Conservation (phyloP, 305 asterid genomes). For the Fraxinus baroniana region DNA sequence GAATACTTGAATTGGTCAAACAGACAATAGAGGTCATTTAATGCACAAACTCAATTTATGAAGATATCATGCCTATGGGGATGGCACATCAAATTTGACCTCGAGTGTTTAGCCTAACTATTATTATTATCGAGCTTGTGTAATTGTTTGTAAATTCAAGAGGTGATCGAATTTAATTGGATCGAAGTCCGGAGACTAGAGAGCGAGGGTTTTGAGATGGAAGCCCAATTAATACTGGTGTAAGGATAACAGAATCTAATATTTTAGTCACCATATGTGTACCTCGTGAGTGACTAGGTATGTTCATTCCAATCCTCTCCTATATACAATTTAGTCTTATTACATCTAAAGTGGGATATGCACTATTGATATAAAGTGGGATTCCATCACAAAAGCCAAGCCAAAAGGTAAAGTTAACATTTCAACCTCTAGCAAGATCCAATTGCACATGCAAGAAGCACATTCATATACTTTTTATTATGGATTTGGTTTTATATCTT, state of each 20-base stretch:
- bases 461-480: neutral
- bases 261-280: neutral
- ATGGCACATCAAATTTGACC: neutral
- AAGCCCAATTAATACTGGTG: too few relatives aligned
- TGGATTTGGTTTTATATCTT: too few relatives aligned
- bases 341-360: neutral
- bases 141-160: neutral
- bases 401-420: neutral
- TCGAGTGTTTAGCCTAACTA: neutral
- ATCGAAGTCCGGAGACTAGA: neutral
- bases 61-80: neutral
- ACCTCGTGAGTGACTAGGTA: too few relatives aligned
- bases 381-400: neutral
- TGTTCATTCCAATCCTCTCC: neutral
- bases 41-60: neutral
- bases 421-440: neutral
- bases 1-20: neutral
- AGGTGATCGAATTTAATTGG: neutral
- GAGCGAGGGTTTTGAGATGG: neutral
- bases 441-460: neutral
- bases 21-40: neutral
- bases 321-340: neutral
- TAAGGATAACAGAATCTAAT: neutral
- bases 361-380: neutral
- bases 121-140: too few relatives aligned